Evolutionary conservation across 192 early-diverging fungal species (phyloP), one percentile per base, ranked within the genome.

Genomic region (Phlyctochytrium bullatum): DNA sequence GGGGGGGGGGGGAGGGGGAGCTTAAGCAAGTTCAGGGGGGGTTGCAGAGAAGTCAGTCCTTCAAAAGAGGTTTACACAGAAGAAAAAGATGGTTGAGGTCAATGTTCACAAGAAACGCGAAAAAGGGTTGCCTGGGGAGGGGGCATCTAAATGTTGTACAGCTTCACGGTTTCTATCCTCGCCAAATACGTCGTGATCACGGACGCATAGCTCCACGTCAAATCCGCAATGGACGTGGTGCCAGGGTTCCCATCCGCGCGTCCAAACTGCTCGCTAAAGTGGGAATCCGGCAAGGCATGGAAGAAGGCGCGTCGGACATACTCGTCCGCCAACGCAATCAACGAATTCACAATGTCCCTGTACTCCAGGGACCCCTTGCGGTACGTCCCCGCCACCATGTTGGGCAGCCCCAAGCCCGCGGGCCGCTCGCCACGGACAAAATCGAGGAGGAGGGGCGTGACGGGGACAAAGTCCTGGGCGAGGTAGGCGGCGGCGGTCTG

Each of bases 361-460:
- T 77, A 80, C 51, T 63, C 51, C 10, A 47, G 20, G 16, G 12
- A 14, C 23, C 30, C 30, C 16, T n/a, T 20, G 35, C 2, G 3
- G 28, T 59, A 54, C 2, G 63, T 52, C 6, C 63, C 63, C 34
- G 47, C 14, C 2, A n/a, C n/a, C n/a, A 64, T 69, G 86, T 89
- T 33, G 12, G 4, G 3, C 3, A 64, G 10, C 3, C n/a, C 63
- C n/a, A 64, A 27, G n/a, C 63, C 63, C 51, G 63, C 63, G 4
- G 63, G 63, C 3, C 27, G 36, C n/a, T 36, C 73, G 31, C 90
- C 90, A 57, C 89, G 68, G 53, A 92, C 92, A 17, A 79, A 74
- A 67, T 91, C 89, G 66, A 64, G 34, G 27, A 59, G 57, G 50
- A 51, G 63, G 16, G 36, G n/a, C 14, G 34, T 25, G 36, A 64